Evolutionary conservation across 306 rosid genomes (phyloP).

Genomic region (Fagus sylvatica): DNA sequence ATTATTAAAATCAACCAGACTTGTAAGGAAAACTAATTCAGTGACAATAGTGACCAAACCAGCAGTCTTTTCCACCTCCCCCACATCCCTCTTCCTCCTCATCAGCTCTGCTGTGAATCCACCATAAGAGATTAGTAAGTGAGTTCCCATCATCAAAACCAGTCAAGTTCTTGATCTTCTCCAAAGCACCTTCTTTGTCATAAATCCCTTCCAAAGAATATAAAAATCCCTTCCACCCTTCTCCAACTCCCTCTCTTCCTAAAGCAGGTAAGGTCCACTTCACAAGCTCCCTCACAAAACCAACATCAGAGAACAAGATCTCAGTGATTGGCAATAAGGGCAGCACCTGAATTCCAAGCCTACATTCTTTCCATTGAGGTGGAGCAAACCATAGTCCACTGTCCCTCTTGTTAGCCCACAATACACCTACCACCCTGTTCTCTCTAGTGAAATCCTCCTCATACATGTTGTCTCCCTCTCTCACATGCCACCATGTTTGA

Average conservation of each 20-base stretch:
- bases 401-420: constrained; percentile 86
- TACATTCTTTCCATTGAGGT: constrained; percentile 68
- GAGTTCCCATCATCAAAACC: constrained; percentile 80
- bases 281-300: constrained; percentile 67
- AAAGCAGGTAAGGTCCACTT: constrained; percentile 73
- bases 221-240: constrained; percentile 87
- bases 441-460: constrained; percentile 59
- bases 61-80: constrained; percentile 21
- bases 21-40: constrained; percentile 7
- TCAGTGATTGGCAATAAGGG: constrained; percentile 76
- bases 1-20: neutral
- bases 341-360: constrained; percentile 78
- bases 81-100: constrained; percentile 21
- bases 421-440: constrained; percentile 62
- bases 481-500: constrained; percentile 87
- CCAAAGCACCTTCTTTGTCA: constrained; percentile 53
- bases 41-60: constrained; percentile 41
- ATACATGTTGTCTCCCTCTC: constrained; percentile 44
- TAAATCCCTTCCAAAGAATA: constrained; percentile 64
- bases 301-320: constrained; percentile 54
- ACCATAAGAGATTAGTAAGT: constrained; percentile 77
- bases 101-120: constrained; percentile 68
- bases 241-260: constrained; percentile 69
- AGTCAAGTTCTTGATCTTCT: constrained; percentile 45
- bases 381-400: constrained; percentile 93